These are phyloP conservation scores for Lagenidium sp. DNA, from an alignment of 352 stramenopile genomes.

Conservation along the genomic window DNA sequence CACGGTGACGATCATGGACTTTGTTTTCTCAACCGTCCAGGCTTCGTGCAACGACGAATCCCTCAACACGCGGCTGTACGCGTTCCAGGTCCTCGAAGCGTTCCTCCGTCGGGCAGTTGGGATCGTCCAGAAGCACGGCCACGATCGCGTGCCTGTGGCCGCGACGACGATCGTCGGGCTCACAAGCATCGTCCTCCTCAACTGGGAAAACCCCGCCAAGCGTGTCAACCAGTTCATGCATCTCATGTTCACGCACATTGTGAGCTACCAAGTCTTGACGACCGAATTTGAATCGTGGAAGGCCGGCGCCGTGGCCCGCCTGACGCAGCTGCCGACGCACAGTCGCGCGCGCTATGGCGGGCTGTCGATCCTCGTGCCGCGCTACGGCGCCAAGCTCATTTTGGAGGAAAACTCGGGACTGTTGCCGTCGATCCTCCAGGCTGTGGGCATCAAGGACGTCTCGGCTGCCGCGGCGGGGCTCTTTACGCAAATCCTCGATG, in stretches of 20 bases:
- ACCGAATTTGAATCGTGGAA: slow-evolving; percentile 38
- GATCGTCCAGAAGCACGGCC: slow-evolving; percentile 19
- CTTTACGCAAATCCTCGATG: slow-evolving; percentile 66
- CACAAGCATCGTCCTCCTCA: slow-evolving; percentile 52
- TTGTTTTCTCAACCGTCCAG: slow-evolving; percentile 44
- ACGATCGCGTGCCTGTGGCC: neutral
- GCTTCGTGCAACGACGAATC: slow-evolving; percentile 43
- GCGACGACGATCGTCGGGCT: slow-evolving; percentile 30
- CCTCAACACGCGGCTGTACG: slow-evolving; percentile 64
- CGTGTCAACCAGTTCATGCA: slow-evolving; percentile 85
- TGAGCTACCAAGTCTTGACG: slow-evolving; percentile 44
- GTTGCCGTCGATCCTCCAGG: slow-evolving; percentile 43
- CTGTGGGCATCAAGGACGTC: slow-evolving; percentile 66
- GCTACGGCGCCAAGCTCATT: slow-evolving; percentile 32
- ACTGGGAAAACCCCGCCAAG: slow-evolving; percentile 82
- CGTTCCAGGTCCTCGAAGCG: slow-evolving; percentile 75
- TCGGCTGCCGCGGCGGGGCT: slow-evolving; percentile 53
- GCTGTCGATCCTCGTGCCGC: slow-evolving; percentile 38
- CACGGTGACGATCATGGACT: slow-evolving; percentile 22
- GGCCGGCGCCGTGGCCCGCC: slow-evolving; percentile 22
- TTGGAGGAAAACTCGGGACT: slow-evolving; percentile 34
- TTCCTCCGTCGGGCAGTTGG: slow-evolving; percentile 53
- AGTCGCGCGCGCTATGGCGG: slow-evolving; percentile 68
- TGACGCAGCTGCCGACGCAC: slow-evolving; percentile 47
- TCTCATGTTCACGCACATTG: slow-evolving; percentile 65